Evolutionary conservation across 2,329 filamentous ascomycete genomes (phyloP).

Genomic region (Penicillium rolfsii): DNA sequence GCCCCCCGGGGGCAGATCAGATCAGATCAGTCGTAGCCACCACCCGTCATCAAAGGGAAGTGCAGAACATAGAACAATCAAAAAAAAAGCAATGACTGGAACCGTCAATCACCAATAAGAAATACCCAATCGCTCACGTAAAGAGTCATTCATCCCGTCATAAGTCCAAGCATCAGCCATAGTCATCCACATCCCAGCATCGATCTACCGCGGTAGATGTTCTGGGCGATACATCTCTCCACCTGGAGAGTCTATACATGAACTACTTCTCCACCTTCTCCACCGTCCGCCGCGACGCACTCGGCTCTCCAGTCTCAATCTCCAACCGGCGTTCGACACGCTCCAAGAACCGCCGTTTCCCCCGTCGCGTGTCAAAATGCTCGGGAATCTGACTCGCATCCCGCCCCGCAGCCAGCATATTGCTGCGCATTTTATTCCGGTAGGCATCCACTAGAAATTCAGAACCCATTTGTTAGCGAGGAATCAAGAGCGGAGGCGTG

Average conservation of each 20-base stretch:
- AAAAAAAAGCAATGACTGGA: not conserved
- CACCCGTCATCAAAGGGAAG: not conserved
- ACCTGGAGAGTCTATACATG: too few relatives aligned
- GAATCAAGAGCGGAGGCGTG: too few relatives aligned
- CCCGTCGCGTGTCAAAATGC: conserved; percentile 85
- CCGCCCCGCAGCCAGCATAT: conserved; percentile 76
- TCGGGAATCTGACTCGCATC: conserved; percentile 74
- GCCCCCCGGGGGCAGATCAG: not conserved
- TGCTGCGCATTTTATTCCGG: conserved; percentile 83
- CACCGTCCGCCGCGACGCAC: conserved; percentile 38
- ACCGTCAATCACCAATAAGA: not conserved
- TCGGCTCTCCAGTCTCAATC: conserved; percentile 27
- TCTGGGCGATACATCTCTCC: not conserved
- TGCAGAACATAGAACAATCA: not conserved
- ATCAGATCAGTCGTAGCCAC: not conserved
- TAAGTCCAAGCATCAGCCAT: not conserved
- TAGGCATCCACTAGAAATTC: conserved; percentile 77
- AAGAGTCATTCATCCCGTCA: not conserved
- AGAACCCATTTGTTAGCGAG: not conserved
- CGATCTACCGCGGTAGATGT: not conserved
- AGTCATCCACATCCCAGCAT: not conserved
- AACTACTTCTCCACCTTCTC: conserved; percentile 43
- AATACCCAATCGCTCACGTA: not conserved
- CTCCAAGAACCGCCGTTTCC: conserved; percentile 76
- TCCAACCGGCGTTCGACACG: conserved; percentile 31